A percentile compares a stretch with the other conserved stretches of the same genome.
Evolutionary conservation across 306 rosid species (phyloP).

Genomic region (Fagus sylvatica): DNA sequence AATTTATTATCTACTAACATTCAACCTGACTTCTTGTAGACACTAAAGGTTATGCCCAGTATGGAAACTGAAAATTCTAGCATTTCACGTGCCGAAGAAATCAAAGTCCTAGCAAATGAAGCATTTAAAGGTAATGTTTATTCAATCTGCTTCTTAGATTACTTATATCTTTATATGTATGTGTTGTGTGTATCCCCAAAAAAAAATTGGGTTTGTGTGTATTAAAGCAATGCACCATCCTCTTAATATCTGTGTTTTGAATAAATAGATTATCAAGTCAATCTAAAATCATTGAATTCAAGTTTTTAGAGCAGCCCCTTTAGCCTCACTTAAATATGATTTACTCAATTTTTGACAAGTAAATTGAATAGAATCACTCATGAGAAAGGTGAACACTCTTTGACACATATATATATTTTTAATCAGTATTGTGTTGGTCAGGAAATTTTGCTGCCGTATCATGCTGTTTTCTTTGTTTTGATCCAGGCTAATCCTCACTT

Average conservation of each 20-base stretch:
- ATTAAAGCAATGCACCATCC: background rate
- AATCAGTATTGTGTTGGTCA: constrained; percentile 18
- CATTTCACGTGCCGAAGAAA: constrained; percentile 66
- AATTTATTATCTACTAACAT: constrained; percentile 39
- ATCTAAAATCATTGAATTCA: constrained; percentile 13
- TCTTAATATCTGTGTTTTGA: constrained; percentile 11
- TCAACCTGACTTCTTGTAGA: constrained; percentile 22
- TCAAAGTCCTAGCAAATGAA: constrained; percentile 76
- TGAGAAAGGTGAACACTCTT: background rate
- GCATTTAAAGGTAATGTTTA: constrained; percentile 70
- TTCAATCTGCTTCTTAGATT: constrained; percentile 5
- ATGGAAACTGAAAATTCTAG: constrained; percentile 67
- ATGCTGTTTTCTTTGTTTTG: constrained; percentile 2
- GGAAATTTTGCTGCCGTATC: constrained; percentile 6
- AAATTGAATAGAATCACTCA: constrained; percentile 1
- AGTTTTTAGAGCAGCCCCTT: background rate
- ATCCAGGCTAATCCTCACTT: constrained; percentile 34
- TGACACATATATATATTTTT: background rate
- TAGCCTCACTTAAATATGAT: background rate
- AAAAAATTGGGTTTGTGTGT: background rate
- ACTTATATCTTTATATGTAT: background rate
- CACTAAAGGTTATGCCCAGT: constrained; percentile 30
- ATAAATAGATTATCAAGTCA: constrained; percentile 5
- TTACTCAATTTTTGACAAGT: constrained; percentile 9
- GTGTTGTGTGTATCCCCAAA: background rate